Conservation (phyloP, 2,329 filamentous ascomycete species). For the Chrysoporthe puriensis region DNA sequence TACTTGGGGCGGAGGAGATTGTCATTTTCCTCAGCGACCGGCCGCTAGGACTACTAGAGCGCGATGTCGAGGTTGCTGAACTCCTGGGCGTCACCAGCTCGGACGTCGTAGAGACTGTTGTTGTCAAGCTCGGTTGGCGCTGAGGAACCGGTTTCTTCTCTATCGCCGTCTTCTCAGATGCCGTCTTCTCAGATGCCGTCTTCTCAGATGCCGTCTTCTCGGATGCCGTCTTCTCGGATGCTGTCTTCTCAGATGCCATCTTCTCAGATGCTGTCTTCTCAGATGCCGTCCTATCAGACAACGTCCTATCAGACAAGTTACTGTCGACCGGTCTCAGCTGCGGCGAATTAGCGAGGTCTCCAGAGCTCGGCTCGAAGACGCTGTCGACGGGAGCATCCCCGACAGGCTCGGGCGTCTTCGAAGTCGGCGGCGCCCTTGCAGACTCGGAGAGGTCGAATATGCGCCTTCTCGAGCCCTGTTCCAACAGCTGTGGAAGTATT, state of each 20-base stretch:
- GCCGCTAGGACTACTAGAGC: conserved; percentile 68
- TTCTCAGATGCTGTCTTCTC: conserved; percentile 34
- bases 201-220: too few relatives aligned
- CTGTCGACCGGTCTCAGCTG: conserved; percentile 62
- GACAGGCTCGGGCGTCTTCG: conserved; percentile 47
- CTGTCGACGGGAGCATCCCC: conserved; percentile 64
- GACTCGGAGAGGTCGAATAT: conserved; percentile 74
- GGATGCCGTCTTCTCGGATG: too few relatives aligned
- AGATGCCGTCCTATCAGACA: too few relatives aligned
- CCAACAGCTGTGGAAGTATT: conserved; percentile 62
- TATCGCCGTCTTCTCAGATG: conserved; percentile 15
- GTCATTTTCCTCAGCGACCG: conserved; percentile 60
- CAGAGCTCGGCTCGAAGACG: conserved; percentile 80
- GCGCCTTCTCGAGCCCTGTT: conserved; percentile 60
- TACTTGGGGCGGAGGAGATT: conserved; percentile 54
- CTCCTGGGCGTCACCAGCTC: conserved; percentile 68
- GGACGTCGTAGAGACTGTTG: conserved; percentile 61
- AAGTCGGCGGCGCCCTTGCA: conserved; percentile 52
- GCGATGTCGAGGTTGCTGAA: conserved; percentile 69
- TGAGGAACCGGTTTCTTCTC: conserved; percentile 43
- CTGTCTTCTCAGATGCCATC: too few relatives aligned
- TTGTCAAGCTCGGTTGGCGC: conserved; percentile 64
- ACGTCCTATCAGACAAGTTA: conserved; percentile 21
- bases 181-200: too few relatives aligned
- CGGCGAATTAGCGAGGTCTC: conserved; percentile 76